A percentile compares a stretch with the other conserved stretches of the same genome.
phyloP scores from a whole-genome alignment of 2,329 filamentous ascomycete species.

The Lizonia empirigonia region DNA sequence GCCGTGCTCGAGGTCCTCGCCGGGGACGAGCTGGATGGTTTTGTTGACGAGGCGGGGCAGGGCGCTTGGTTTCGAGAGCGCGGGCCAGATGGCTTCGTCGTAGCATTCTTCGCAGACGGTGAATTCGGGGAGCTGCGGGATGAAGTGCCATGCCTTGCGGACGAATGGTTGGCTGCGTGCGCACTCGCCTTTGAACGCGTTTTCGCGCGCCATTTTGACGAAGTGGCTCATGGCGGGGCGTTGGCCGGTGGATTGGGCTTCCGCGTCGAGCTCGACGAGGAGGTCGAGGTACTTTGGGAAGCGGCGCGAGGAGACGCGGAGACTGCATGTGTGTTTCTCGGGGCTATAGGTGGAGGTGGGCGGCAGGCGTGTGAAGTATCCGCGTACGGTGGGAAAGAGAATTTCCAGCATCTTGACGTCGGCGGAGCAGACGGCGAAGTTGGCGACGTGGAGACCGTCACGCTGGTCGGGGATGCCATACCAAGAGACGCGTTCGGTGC shows the following conservation, averaged over 20 bases:
- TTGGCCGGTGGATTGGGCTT: conserved; percentile 42
- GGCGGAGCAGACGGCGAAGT: conserved; percentile 76
- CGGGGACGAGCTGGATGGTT: conserved; percentile 61
- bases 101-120: conserved; percentile 90
- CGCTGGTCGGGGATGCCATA: conserved; percentile 74
- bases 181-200: conserved; percentile 61
- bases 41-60: conserved; percentile 53
- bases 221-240: conserved; percentile 65
- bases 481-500: conserved; percentile 66
- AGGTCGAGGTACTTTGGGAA: conserved; percentile 63
- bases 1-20: conserved; percentile 50
- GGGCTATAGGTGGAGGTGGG: conserved; percentile 14
- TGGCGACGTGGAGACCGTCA: conserved; percentile 65
- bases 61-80: conserved; percentile 56
- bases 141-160: conserved; percentile 76
- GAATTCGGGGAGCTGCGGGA: conserved; percentile 75
- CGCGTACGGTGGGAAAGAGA: conserved; percentile 73
- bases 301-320: conserved; percentile 66
- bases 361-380: conserved; percentile 62
- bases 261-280: conserved; percentile 60
- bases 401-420: conserved; percentile 75
- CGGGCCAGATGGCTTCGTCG: conserved; percentile 76
- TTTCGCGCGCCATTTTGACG: conserved; percentile 64
- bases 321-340: conserved; percentile 64
- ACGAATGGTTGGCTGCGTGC: conserved; percentile 65